These are phyloP conservation scores for Cyberlindnera mississippiensis DNA, from an alignment of 805 yeast species.

Conservation along the genomic window DNA sequence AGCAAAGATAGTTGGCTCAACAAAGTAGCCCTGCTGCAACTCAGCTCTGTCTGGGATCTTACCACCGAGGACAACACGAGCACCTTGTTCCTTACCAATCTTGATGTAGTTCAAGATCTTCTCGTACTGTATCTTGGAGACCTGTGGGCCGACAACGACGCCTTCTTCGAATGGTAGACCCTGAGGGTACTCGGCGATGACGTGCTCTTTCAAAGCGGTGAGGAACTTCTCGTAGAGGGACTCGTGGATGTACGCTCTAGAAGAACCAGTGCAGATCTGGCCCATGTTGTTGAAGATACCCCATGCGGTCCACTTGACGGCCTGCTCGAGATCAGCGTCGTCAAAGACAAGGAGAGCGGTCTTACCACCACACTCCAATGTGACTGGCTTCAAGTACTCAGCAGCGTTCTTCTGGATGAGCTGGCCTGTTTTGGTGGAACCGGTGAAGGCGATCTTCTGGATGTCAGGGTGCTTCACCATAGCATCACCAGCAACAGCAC, in stretches of 20 bases:
- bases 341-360: slow-evolving; percentile 45
- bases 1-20: slow-evolving; percentile 46
- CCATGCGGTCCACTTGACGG: slow-evolving; percentile 47
- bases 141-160: slow-evolving; percentile 51
- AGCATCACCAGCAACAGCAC: slow-evolving; percentile 43
- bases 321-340: slow-evolving; percentile 44
- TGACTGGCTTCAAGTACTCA: slow-evolving; percentile 42
- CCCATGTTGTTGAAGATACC: slow-evolving; percentile 62
- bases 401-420: slow-evolving; percentile 40
- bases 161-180: slow-evolving; percentile 43
- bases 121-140: slow-evolving; percentile 47
- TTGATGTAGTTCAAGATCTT: slow-evolving; percentile 42
- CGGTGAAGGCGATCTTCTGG: slow-evolving; percentile 52
- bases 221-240: slow-evolving; percentile 49
- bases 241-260: slow-evolving; percentile 55
- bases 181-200: slow-evolving; percentile 35
- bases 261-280: slow-evolving; percentile 63
- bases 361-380: slow-evolving; percentile 52
- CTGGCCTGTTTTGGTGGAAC: slow-evolving; percentile 48
- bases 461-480: slow-evolving; percentile 42
- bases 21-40: slow-evolving; percentile 32
- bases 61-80: slow-evolving; percentile 45
- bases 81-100: slow-evolving; percentile 51
- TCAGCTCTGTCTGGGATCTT: slow-evolving; percentile 29
- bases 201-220: slow-evolving; percentile 34